phyloP scores from a whole-genome alignment of 1,139 yeast species.

The Wickerhamiella infanticola region DNA sequence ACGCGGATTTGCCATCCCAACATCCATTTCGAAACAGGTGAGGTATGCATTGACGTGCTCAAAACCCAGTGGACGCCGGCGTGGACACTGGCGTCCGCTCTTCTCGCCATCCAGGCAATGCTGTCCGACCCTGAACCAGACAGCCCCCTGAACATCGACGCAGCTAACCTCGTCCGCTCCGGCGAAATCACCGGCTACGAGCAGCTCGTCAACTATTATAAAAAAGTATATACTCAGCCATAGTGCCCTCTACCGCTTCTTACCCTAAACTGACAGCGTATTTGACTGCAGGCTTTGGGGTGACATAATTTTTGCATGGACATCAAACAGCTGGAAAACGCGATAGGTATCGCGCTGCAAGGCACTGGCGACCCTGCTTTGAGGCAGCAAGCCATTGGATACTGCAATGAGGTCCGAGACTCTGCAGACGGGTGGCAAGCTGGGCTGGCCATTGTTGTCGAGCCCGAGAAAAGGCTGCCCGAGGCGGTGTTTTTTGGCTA shows the following conservation, averaged over 20 bases:
- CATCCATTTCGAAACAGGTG: slow-evolving; percentile 54
- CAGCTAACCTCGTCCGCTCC: slow-evolving; percentile 56
- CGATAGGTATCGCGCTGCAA: slow-evolving; percentile 76
- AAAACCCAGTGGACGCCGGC: slow-evolving; percentile 74
- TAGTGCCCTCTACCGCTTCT: not conserved
- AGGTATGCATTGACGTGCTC: slow-evolving; percentile 70
- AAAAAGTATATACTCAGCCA: slow-evolving; percentile 23
- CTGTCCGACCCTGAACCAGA: slow-evolving; percentile 71
- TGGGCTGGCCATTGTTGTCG: slow-evolving; percentile 45
- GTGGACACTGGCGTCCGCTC: slow-evolving; percentile 60
- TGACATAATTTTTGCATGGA: not conserved
- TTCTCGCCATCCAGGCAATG: slow-evolving; percentile 55
- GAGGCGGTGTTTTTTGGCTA: slow-evolving; percentile 53
- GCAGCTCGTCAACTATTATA: slow-evolving; percentile 47
- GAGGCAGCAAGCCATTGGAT: slow-evolving; percentile 73
- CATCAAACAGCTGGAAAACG: slow-evolving; percentile 62
- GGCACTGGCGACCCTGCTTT: slow-evolving; percentile 55
- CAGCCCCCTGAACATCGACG: slow-evolving; percentile 72
- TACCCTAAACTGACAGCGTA: not conserved
- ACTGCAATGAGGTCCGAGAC: slow-evolving; percentile 56
- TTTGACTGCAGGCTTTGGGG: not conserved
- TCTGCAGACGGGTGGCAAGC: slow-evolving; percentile 71
- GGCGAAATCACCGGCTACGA: slow-evolving; percentile 44
- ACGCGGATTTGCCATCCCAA: slow-evolving; percentile 61
- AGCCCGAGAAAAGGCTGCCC: slow-evolving; percentile 19